Evolutionary conservation across 768 basidiomycete genomes (phyloP).

Genomic region (Mycena maculata): DNA sequence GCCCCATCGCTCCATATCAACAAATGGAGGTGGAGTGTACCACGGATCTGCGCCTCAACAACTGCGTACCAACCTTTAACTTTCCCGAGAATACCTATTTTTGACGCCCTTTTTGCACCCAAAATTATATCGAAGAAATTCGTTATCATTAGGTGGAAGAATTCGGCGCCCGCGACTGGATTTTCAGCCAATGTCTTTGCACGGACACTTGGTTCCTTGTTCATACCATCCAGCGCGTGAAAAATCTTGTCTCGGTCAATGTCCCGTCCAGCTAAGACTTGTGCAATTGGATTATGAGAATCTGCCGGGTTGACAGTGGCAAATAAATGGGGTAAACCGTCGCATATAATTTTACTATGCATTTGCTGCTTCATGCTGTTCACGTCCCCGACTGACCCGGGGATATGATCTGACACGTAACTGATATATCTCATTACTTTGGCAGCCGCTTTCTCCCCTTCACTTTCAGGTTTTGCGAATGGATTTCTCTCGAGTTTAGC

Average conservation of each 20-base stretch:
- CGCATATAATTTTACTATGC: no score
- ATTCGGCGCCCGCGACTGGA: constrained; percentile 39
- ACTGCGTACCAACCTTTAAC: constrained; percentile 38
- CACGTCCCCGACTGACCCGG: no score
- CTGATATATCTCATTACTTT: constrained; percentile 32
- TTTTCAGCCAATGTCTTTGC: constrained; percentile 5
- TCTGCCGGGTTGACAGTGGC: constrained; percentile 36
- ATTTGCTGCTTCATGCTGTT: no score
- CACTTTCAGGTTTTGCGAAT: constrained; percentile 31
- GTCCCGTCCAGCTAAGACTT: constrained; percentile 34
- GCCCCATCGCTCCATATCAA: no score
- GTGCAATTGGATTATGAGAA: constrained; percentile 34
- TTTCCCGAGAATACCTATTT: constrained; percentile 41
- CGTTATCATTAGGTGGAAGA: constrained; percentile 44
- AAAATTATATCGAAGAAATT: constrained; percentile 41
- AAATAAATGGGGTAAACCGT: constrained; percentile 35
- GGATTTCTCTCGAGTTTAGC: constrained; percentile 28
- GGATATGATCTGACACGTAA: constrained; percentile 35
- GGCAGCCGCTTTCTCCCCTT: constrained; percentile 31
- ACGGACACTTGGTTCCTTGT: constrained; percentile 5
- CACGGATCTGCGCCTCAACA: constrained; percentile 40
- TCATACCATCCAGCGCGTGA: constrained; percentile 2
- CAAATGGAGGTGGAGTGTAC: constrained; percentile 43
- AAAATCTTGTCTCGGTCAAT: constrained; percentile 36
- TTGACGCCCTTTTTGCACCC: constrained; percentile 17